These are phyloP conservation scores for Pythium aristosporum DNA, from an alignment of 352 stramenopile genomes.

Conservation along the genomic window DNA sequence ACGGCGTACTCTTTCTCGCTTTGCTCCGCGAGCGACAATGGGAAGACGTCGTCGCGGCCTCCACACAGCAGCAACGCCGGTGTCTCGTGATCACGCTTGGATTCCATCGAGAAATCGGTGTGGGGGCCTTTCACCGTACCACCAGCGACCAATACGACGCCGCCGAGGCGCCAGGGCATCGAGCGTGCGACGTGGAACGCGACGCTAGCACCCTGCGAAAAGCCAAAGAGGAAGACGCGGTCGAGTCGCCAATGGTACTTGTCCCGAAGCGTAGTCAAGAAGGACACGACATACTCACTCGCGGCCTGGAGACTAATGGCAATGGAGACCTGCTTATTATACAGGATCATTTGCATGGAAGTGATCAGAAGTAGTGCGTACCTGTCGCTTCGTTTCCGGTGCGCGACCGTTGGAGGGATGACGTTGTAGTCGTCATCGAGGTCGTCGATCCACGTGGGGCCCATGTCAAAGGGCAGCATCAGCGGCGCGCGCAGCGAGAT, in stretches of 20 bases:
- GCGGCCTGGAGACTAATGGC: conserved; percentile 35
- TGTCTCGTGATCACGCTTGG: conserved; percentile 30
- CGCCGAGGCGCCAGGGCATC: conserved; percentile 37
- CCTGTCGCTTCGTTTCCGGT: conserved; percentile 47
- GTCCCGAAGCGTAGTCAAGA: conserved; percentile 47
- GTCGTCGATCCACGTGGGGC: conserved; percentile 54
- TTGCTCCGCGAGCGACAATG: conserved; percentile 30
- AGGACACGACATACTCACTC: conserved; percentile 40
- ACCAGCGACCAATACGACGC: conserved; percentile 52
- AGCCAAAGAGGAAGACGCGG: conserved; percentile 61
- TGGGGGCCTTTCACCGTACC: conserved; percentile 42
- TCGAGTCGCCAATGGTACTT: conserved; percentile 50
- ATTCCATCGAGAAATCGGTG: background rate
- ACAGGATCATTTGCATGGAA: background rate
- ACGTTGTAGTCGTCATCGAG: conserved; percentile 49
- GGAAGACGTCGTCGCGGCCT: conserved; percentile 38
- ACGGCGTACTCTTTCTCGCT: conserved; percentile 31
- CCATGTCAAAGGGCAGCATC: conserved; percentile 56
- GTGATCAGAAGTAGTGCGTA: conserved; percentile 10
- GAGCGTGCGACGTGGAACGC: conserved; percentile 58
- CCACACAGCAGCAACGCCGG: conserved; percentile 50
- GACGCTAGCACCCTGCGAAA: conserved; percentile 64
- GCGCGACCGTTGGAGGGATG: conserved; percentile 36
- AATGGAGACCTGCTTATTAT: no score
- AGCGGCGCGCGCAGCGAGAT: conserved; percentile 52